Conservation (phyloP, 2,329 filamentous ascomycete genomes). For the Conoideocrella luteorostrata region DNA sequence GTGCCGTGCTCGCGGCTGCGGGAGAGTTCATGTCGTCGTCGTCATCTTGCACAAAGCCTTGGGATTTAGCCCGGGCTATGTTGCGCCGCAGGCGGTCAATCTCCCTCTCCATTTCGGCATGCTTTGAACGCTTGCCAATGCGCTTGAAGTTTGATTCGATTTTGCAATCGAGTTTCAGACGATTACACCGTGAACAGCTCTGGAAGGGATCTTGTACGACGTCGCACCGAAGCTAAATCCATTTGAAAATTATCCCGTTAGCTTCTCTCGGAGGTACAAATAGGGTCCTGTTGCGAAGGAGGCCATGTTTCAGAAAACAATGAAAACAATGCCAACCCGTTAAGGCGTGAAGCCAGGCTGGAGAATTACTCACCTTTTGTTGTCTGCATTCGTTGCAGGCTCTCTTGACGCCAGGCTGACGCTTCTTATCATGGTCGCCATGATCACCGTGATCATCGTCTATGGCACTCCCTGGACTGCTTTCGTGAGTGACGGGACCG, state of each 20-base stretch:
- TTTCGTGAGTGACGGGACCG: slow-evolving; percentile 45
- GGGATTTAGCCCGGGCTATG: slow-evolving; percentile 52
- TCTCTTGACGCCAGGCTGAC: slow-evolving; percentile 65
- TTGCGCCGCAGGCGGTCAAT: slow-evolving; percentile 62
- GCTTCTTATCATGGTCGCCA: slow-evolving; percentile 51
- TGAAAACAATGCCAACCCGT: too few relatives aligned
- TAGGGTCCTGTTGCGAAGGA: too few relatives aligned
- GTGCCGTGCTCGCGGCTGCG: slow-evolving; percentile 41
- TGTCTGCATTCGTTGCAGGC: slow-evolving; percentile 82
- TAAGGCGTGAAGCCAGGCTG: background rate
- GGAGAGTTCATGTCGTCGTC: slow-evolving; percentile 56
- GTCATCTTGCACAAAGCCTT: slow-evolving; percentile 51
- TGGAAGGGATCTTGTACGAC: slow-evolving; percentile 75
- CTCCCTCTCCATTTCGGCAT: slow-evolving; percentile 82
- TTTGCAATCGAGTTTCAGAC: slow-evolving; percentile 75
- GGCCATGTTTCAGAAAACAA: background rate
- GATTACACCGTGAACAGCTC: slow-evolving; percentile 69
- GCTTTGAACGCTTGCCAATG: slow-evolving; percentile 72
- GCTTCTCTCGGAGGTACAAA: too few relatives aligned
- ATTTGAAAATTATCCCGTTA: too few relatives aligned
- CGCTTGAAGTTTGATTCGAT: slow-evolving; percentile 87
- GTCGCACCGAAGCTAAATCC: slow-evolving; percentile 73
- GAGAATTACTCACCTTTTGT: slow-evolving; percentile 61
- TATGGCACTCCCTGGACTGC: slow-evolving; percentile 49
- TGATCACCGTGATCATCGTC: slow-evolving; percentile 41